These are phyloP conservation scores for Solanum acaule DNA, from an alignment of 257 asterid species.

Conservation along the genomic window DNA sequence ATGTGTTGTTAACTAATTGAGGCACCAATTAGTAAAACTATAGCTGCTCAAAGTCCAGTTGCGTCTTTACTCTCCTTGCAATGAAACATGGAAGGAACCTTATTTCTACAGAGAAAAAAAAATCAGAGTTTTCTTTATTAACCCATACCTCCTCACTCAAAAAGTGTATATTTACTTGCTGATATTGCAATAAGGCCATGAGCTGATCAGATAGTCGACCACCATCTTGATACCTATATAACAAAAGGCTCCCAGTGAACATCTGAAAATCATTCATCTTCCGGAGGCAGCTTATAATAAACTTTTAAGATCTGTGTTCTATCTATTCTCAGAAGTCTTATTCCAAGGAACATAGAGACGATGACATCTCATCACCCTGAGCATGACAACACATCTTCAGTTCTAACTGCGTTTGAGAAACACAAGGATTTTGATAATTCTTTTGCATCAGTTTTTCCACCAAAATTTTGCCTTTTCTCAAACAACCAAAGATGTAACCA, in stretches of 20 bases:
- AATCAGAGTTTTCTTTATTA: not conserved
- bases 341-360: not conserved
- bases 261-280: not conserved
- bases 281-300: not conserved
- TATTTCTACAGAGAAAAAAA: not conserved
- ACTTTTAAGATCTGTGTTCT: not conserved
- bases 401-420: not conserved
- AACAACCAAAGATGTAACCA: not conserved
- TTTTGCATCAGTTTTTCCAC: not conserved
- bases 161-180: constrained; percentile 93
- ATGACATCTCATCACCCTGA: not conserved
- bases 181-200: constrained; percentile 94
- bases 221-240: constrained; percentile 74
- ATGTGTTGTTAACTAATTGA: not conserved
- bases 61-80: not conserved
- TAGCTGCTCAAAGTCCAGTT: not conserved
- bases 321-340: not conserved
- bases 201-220: constrained; percentile 94
- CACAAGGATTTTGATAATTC: not conserved
- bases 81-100: not conserved
- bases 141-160: constrained; percentile 85
- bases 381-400: not conserved
- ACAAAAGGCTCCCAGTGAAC: not conserved
- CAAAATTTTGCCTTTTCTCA: not conserved
- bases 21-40: not conserved